These are phyloP conservation scores for Microcyclosporella mali DNA, from an alignment of 2,329 filamentous ascomycete genomes.

Conservation along the genomic window DNA sequence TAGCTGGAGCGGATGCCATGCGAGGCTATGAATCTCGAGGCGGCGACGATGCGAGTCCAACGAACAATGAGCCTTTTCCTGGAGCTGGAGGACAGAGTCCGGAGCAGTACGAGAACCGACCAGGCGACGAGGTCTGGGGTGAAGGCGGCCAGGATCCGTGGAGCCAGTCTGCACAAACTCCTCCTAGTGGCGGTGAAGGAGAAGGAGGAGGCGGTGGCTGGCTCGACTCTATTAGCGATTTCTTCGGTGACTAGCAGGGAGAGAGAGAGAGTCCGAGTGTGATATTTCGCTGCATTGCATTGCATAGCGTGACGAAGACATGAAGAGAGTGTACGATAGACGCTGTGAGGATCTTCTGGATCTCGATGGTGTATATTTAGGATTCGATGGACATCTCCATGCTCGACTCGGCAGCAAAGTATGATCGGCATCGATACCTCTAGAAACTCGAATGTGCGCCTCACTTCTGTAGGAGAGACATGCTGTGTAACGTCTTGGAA, in stretches of 20 bases:
- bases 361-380: too few relatives aligned
- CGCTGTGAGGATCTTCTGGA: too few relatives aligned
- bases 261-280: too few relatives aligned
- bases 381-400: too few relatives aligned
- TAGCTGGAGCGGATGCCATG: conserved; percentile 60
- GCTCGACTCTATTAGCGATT: conserved; percentile 15
- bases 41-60: conserved; percentile 30
- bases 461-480: too few relatives aligned
- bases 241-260: conserved; percentile 13
- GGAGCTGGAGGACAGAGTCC: conserved; percentile 7
- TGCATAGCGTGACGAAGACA: too few relatives aligned
- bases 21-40: conserved; percentile 35
- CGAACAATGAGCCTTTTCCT: conserved; percentile 25
- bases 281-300: too few relatives aligned
- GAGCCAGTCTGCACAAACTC: conserved; percentile 30
- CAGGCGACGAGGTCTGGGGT: conserved; percentile 23
- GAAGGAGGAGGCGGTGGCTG: conserved; percentile 14
- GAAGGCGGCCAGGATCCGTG: conserved; percentile 24
- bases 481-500: too few relatives aligned
- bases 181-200: conserved; percentile 19
- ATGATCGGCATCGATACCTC: too few relatives aligned
- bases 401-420: too few relatives aligned
- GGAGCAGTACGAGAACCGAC: conserved; percentile 12
- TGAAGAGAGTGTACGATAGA: too few relatives aligned
- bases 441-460: too few relatives aligned